phyloP scores from a whole-genome alignment of 1,284 basidiomycete species.

The Moesziomyces sp. region DNA sequence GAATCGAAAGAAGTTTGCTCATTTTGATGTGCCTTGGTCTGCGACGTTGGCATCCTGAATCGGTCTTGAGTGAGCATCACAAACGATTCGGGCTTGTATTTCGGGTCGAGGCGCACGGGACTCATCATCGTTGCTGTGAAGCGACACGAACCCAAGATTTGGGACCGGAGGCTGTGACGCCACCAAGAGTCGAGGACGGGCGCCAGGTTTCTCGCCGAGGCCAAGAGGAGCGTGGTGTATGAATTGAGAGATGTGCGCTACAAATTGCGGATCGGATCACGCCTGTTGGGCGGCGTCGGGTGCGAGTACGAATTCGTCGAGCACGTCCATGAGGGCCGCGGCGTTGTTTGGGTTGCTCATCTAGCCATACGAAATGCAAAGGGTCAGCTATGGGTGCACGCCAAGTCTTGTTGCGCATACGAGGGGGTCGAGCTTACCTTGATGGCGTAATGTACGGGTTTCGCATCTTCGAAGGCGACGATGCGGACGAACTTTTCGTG shows the following conservation, averaged over 20 bases:
- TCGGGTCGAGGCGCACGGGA: too few species aligned
- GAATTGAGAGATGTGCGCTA: too few species aligned
- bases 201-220: too few species aligned
- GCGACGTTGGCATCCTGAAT: too few species aligned
- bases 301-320: slow-evolving; percentile 32
- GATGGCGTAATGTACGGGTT: slow-evolving; percentile 61
- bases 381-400: slow-evolving; percentile 1
- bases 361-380: slow-evolving; percentile 7
- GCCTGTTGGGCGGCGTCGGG: slow-evolving; percentile 17
- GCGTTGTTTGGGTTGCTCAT: slow-evolving; percentile 50
- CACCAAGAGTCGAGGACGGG: too few species aligned
- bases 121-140: too few species aligned
- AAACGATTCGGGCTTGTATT: too few species aligned
- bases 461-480: slow-evolving; percentile 61
- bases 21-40: too few species aligned
- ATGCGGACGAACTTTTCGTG: slow-evolving; percentile 71
- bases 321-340: slow-evolving; percentile 47
- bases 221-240: too few species aligned
- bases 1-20: background rate
- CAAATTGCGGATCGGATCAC: background rate
- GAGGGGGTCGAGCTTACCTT: slow-evolving; percentile 36
- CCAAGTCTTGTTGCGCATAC: background rate
- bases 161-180: too few species aligned
- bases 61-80: too few species aligned
- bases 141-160: too few species aligned